These are phyloP conservation scores for Sporothrix brunneoviolacea DNA, from an alignment of 2,329 filamentous ascomycete genomes.

Conservation along the genomic window DNA sequence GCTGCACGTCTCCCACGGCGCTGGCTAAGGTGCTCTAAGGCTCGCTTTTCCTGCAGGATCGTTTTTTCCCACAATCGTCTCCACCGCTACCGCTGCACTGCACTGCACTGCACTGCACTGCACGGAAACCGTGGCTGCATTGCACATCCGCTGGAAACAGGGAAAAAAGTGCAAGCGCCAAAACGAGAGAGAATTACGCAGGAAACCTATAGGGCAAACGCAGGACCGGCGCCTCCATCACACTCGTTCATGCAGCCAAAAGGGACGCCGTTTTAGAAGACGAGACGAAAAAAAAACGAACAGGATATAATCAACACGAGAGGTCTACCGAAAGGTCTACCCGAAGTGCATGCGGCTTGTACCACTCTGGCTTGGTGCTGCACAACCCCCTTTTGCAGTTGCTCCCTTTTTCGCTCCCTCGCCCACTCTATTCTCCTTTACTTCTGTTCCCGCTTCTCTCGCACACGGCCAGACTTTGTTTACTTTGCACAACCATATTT, in stretches of 20 bases:
- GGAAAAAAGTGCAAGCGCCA: neutral
- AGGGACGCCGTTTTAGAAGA: constrained; percentile 1
- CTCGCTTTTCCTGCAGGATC: constrained; percentile 2
- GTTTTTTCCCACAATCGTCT: constrained; percentile 4
- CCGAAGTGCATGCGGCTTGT: constrained; percentile 9
- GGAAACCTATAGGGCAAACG: neutral
- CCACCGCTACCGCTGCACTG: constrained; percentile 9
- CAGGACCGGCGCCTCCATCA: constrained; percentile 3
- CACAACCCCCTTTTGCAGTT: neutral
- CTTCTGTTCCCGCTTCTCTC: neutral
- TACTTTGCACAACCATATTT: constrained; percentile 6
- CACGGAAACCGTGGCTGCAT: constrained; percentile 1
- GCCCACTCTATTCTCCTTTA: neutral
- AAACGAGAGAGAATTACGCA: neutral
- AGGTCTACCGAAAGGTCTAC: neutral
- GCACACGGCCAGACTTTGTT: constrained; percentile 4
- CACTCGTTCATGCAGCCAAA: constrained; percentile 13
- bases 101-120: constrained; percentile 9
- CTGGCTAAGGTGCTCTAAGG: neutral
- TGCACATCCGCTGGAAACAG: neutral
- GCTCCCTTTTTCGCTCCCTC: neutral
- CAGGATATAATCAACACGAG: neutral
- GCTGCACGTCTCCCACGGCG: constrained; percentile 5
- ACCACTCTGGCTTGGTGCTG: constrained; percentile 1
- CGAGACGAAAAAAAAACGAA: constrained; percentile 1